These are phyloP conservation scores for Suhomyces canberraensis DNA, from an alignment of 805 yeast genomes.

Conservation along the genomic window DNA sequence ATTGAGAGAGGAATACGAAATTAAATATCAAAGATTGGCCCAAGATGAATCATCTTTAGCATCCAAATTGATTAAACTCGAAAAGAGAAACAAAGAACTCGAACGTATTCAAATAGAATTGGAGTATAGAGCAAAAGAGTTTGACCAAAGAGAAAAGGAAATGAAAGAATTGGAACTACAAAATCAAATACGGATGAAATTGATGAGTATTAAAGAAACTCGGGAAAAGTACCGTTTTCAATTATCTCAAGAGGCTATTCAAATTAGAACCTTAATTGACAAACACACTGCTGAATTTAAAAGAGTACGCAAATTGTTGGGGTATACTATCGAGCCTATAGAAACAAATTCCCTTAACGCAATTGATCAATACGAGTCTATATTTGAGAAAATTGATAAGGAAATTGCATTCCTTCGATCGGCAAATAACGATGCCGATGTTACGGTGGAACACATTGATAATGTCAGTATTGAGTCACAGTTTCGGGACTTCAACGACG, in stretches of 20 bases:
- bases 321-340: constrained; percentile 1
- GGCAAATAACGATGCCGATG: not conserved
- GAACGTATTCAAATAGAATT: constrained; percentile 4
- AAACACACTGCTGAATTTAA: constrained; percentile 8
- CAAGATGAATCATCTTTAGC: not conserved
- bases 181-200: constrained; percentile 7
- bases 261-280: constrained; percentile 8
- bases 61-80: not conserved
- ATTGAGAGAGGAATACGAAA: not conserved
- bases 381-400: constrained; percentile 1
- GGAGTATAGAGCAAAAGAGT: constrained; percentile 8
- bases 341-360: not conserved
- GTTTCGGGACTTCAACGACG: constrained; percentile 10
- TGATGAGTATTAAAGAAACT: constrained; percentile 8
- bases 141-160: constrained; percentile 8
- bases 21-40: not conserved
- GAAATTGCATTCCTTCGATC: not conserved
- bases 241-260: constrained; percentile 9
- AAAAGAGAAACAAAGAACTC: not conserved
- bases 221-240: constrained; percentile 6
- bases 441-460: constrained; percentile 1
- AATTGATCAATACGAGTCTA: not conserved
- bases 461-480: constrained; percentile 6
- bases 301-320: constrained; percentile 6
- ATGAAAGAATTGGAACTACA: constrained; percentile 1